Base-by-base conservation (phyloP, 2,329 filamentous ascomycete genomes). In the Penicillium sp. region DNA sequence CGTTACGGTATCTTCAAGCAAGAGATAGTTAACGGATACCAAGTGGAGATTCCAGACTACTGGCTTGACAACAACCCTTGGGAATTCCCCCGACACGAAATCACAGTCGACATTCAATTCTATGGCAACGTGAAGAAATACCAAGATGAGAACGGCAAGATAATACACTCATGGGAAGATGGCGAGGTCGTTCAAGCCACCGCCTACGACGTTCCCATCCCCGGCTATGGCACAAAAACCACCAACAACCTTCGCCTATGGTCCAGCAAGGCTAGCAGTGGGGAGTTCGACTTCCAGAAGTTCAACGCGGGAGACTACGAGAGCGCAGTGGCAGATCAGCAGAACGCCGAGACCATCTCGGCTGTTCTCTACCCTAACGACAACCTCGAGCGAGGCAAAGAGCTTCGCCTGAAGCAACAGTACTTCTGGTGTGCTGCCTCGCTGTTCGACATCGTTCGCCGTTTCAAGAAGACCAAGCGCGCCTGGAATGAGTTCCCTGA, bases 341-440 rank as follows among this genome's bases (percentile, higher is more conserved):
- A 99, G 80, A 89, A 91, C 54, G 94, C 94, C n/a, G 94, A 99
- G 80, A 97, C 93, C 52, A 99, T 99, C 78, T 97, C 92, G 49
- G 93, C 93, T 31, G 94, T 99, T 13, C 79, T 99, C 43, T 99
- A 99, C 71, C 94, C 94, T 56, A 99, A 99, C 69, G 93, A 97
- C 76, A 97, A 96, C 75, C 84, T 99, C 43, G 93, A 97, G 63
- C 86, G 92, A 62, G 94, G 94, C 59, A 99, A 99, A 77, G 94
- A 99, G 80, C 86, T 99, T 60, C 91, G 94, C 50, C 78, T 99
- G 75, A 99, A 99, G 84, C 94, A 99, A 75, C 94, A 99, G 75
- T 99, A 99, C 82, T 99, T 99, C 79, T 99, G 94, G 94, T 96
- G 96, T 69, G 92, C 94, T 49, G 94, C 94, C 14, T 99, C 94